Percentiles rank a stretch among this genome's conserved stretches.
Conservation (phyloP, 108 stramenopile species). For the Skeletonema tropicum region DNA sequence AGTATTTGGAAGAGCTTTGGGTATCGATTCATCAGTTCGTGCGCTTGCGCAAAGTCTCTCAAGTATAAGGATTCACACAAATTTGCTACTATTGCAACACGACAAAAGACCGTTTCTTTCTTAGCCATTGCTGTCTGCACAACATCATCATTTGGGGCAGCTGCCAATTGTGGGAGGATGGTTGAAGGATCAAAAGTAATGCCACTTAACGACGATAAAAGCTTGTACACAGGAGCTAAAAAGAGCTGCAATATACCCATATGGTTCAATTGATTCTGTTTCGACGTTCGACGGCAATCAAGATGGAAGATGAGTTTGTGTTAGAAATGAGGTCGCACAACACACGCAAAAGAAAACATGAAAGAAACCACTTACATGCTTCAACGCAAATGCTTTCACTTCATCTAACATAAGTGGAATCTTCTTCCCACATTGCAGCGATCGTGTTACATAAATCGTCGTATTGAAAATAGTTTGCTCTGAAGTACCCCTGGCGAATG, state of each 20-base stretch:
- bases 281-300: not conserved
- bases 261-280: constrained; percentile 14
- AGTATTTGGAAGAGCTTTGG: constrained; percentile 1
- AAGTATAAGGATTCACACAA: constrained; percentile 8
- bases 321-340: not conserved
- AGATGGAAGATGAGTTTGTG: not conserved
- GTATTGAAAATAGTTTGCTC: constrained; percentile 22
- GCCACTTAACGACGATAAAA: constrained; percentile 16
- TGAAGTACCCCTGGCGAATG: constrained; percentile 11
- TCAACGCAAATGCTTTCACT: constrained; percentile 11
- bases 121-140: constrained; percentile 10
- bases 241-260: constrained; percentile 15
- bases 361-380: constrained; percentile 16
- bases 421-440: constrained; percentile 13
- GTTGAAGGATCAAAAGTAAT: constrained; percentile 5
- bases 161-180: constrained; percentile 6
- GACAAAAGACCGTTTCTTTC: constrained; percentile 7
- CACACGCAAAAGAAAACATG: not conserved
- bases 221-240: constrained; percentile 14
- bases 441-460: constrained; percentile 5
- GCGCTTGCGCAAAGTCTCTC: constrained; percentile 18
- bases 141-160: not conserved
- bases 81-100: not conserved
- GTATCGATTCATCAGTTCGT: constrained; percentile 3
- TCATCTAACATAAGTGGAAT: constrained; percentile 10